Evolutionary conservation across 768 basidiomycete species (phyloP), one percentile per base, ranked within the genome.

Genomic region (Podaxis sp.): DNA sequence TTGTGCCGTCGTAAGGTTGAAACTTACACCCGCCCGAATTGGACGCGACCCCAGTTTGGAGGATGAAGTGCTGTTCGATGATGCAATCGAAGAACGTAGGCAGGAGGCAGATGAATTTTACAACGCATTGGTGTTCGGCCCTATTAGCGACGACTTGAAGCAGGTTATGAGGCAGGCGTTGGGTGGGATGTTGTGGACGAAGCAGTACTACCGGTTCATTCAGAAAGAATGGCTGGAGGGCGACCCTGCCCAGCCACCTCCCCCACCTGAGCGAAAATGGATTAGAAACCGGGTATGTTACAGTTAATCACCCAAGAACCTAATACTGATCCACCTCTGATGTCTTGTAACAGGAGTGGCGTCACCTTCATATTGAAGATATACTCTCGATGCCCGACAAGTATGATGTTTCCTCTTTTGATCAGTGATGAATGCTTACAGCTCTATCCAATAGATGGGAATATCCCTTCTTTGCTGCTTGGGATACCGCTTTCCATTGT

Each of bases 321-420:
- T 61, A 22, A 19, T 28, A 24, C 55, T 17, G 59, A 3, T 49
- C 15, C 38, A 55, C 49, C n/a, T 26, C n/a, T 52, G 44, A 28
- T 15, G 39, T 24, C 42, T 24, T 65, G 5, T 40, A 12, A 24
- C 57, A 93, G 92, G 92, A 95, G 69, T 99, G 97, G 97, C 89
- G 85, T 67, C 96, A 99, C 76, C 83, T 99, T 79, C 88, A 99
- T 72, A 89, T 96, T 63, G 93, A 92, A 57, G 97, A 99, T 72
- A 88, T 99, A 65, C 82, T 99, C 44, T 98, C 96, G 12, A 99
- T 99, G 97, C 97, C 97, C 6, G 96, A 99, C 77, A 99, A 99
- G 90, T 96, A 65, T 22, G 83, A 76, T 26, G 0, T 24, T n/a
- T 56, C 5, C 53, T 38, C 39, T 4, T 30, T 4, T 6, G 57